Base-by-base conservation (phyloP, 2,329 filamentous ascomycete genomes). In the Pseudogymnoascus sp. region DNA sequence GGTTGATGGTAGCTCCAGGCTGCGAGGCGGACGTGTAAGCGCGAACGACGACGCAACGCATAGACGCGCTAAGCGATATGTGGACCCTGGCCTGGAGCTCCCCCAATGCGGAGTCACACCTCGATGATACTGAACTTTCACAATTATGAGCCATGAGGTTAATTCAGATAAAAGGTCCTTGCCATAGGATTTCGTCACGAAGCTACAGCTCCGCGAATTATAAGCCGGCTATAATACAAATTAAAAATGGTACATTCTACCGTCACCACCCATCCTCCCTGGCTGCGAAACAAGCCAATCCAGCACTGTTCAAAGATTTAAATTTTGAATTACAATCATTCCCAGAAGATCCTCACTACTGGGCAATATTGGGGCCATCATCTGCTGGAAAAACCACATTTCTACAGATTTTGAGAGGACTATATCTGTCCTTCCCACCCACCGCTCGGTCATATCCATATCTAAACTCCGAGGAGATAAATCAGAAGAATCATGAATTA, bases 321-420 rank as follows among this genome's bases (percentile, higher is more conserved):
- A 85, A 75, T 63, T 90, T 97, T 72, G 81, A 82, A 40, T 77
- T 97, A 0, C 84, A 88, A 0, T 86, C 87, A 4, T 75, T 78
- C 40, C 73, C 80, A 5, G 68, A 76, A 0, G 73, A 73, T 4
- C 74, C 68, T 3, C 82, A 89, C 68, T 85, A 91, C 73, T 97
- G 93, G 93, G 89, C 90, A 40, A 80, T 99, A 40, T 80, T 97
- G 26, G 92, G 91, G 0, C 86, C 91, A 0, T 92, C 89, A 0
- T 83, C 89, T 1, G 83, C 87, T 1, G 90, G 90, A 0, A 90
- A 93, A 73, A 96, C 92, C 0, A 89, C 89, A 0, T 87, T 99
- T 64, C 80, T 97, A 3, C 85, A 96, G 65, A 78, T 93, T 19
- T 79, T 97, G 9, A 82, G 87, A 33, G 93, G 93, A 8, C 83